Percentiles rank a stretch among this genome's conserved stretches.
Conservation (phyloP, 106 monocot genomes). For the Xerophyta viscosa region DNA sequence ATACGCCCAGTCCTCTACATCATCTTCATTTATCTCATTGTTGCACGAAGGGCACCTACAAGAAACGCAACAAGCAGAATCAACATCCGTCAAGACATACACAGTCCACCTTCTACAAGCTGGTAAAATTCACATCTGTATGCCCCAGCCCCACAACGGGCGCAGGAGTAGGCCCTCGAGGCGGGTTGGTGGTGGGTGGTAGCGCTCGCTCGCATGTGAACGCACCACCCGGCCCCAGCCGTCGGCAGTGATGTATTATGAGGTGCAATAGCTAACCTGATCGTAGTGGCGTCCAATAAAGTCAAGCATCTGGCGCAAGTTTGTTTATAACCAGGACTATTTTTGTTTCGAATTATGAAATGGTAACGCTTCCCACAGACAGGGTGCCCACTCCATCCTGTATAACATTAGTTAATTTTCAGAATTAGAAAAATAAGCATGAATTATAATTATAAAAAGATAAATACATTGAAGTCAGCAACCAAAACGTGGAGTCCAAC, state of each 20-base stretch:
- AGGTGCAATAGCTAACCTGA: slow-evolving; percentile 33
- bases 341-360: slow-evolving; percentile 75
- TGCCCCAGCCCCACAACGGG: too few species aligned
- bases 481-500: too few species aligned
- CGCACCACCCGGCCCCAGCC: too few species aligned
- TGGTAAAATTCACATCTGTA: too few species aligned
- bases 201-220: too few species aligned
- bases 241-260: too few species aligned
- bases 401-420: background rate
- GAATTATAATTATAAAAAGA: background rate
- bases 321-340: slow-evolving; percentile 15
- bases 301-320: slow-evolving; percentile 45
- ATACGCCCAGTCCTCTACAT: slow-evolving; percentile 40
- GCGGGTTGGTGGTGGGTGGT: too few species aligned
- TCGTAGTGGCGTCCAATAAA: slow-evolving; percentile 23
- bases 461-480: background rate
- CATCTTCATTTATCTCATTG: slow-evolving; percentile 36
- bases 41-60: slow-evolving; percentile 65
- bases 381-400: slow-evolving; percentile 94
- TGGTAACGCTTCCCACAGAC: slow-evolving; percentile 91
- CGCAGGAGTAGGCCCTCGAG: too few species aligned
- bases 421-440: background rate
- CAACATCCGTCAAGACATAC: too few species aligned
- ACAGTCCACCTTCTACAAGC: too few species aligned
- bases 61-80: background rate